phyloP scores from a whole-genome alignment of 768 basidiomycete genomes.

The Lactarius vividus region DNA sequence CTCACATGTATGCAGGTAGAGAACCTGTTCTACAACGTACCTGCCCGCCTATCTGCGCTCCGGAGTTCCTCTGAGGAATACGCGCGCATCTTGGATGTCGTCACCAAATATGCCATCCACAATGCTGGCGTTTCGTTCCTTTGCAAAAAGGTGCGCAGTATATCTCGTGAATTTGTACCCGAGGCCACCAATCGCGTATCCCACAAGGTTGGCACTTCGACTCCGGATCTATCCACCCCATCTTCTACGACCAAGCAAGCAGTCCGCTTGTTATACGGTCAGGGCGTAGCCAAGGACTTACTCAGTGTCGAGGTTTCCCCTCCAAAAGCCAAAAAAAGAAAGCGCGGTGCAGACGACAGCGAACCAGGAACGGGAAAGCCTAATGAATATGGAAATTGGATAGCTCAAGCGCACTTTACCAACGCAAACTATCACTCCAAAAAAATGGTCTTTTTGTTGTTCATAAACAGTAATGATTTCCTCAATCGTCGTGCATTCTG shows the following conservation, averaged over 20 bases:
- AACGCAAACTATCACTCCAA: slow-evolving; percentile 89
- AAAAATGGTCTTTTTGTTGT: slow-evolving; percentile 80
- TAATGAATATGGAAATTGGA: slow-evolving; percentile 48
- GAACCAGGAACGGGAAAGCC: slow-evolving; percentile 35
- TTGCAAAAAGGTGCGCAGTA: slow-evolving; percentile 76
- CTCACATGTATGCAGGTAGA: slow-evolving; percentile 61
- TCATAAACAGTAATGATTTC: slow-evolving; percentile 82
- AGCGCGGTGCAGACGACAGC: slow-evolving; percentile 32
- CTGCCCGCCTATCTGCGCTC: slow-evolving; percentile 81
- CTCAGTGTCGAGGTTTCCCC: slow-evolving; percentile 37
- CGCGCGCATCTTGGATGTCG: slow-evolving; percentile 82
- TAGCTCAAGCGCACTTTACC: slow-evolving; percentile 72
- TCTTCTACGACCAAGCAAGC: slow-evolving; percentile 63
- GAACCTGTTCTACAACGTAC: slow-evolving; percentile 92
- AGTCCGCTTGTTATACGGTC: slow-evolving; percentile 80
- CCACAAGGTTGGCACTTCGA: slow-evolving; percentile 60
- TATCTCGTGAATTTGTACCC: not conserved
- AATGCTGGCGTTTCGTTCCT: slow-evolving; percentile 85
- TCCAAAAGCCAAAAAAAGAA: slow-evolving; percentile 30
- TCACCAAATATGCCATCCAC: slow-evolving; percentile 92
- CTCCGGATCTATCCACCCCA: slow-evolving; percentile 82
- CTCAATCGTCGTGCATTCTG: not conserved
- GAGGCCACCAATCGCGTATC: not conserved
- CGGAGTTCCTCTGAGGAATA: slow-evolving; percentile 89
- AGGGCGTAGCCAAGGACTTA: slow-evolving; percentile 76